Percentiles rank a stretch among this genome's conserved stretches.
Conservation (phyloP, 2,329 filamentous ascomycete genomes). For the Pseudocercospora ulei region DNA sequence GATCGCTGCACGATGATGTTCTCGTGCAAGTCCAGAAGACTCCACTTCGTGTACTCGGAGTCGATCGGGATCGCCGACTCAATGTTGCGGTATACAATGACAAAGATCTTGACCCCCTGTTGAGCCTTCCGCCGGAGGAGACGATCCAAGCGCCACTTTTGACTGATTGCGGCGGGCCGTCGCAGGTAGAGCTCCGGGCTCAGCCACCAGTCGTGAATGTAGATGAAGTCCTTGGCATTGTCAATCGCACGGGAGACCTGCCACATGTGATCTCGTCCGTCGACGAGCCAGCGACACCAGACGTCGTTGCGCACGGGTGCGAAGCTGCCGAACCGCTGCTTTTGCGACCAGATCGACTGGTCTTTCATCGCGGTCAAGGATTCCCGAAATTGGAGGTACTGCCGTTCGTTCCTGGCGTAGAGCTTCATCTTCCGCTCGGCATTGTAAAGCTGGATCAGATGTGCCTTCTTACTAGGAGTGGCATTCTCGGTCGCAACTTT, state of each 20-base stretch:
- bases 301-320: constrained; percentile 78
- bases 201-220: constrained; percentile 99
- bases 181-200: constrained; percentile 94
- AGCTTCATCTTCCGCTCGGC: constrained; percentile 87
- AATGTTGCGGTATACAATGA: constrained; percentile 96
- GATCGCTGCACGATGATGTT: constrained; percentile 95
- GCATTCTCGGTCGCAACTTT: constrained; percentile 53
- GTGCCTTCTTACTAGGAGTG: constrained; percentile 56
- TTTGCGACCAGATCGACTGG: constrained; percentile 70
- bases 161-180: constrained; percentile 84
- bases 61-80: constrained; percentile 96
- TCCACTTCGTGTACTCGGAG: constrained; percentile 96
- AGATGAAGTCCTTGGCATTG: constrained; percentile 95
- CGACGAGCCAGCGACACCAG: constrained; percentile 92
- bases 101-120: constrained; percentile 93
- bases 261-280: constrained; percentile 98
- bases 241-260: constrained; percentile 93
- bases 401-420: constrained; percentile 79
- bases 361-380: constrained; percentile 79
- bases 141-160: constrained; percentile 93
- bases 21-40: constrained; percentile 83
- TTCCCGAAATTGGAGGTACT: constrained; percentile 84
- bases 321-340: constrained; percentile 85
- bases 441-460: constrained; percentile 78
- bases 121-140: constrained; percentile 85